Percentiles rank a stretch among this genome's conserved stretches.
Evolutionary conservation across 164 flowering plant genomes (phyloP).

Genomic region (Taxillus chinensis): DNA sequence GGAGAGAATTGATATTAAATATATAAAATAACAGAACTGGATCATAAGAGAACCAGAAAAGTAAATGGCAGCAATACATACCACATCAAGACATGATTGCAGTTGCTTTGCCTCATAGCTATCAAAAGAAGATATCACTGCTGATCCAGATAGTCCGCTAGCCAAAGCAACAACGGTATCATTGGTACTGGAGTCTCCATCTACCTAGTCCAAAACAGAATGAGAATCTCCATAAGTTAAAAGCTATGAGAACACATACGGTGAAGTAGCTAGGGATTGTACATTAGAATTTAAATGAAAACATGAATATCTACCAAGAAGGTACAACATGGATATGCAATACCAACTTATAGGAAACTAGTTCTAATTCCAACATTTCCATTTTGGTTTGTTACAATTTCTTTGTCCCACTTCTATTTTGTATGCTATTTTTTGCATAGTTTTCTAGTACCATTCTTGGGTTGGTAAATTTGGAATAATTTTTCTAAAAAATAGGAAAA

Average conservation of each 20-base stretch:
- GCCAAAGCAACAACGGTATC: constrained; percentile 96
- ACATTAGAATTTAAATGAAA: too few species aligned
- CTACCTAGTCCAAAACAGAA: constrained; percentile 52
- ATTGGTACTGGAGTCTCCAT: constrained; percentile 97
- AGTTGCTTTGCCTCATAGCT: constrained; percentile 65
- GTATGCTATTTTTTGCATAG: too few species aligned
- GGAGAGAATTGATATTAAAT: too few species aligned
- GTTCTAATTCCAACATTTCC: too few species aligned
- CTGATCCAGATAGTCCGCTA: constrained; percentile 83
- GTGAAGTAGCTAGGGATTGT: neutral
- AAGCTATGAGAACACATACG: neutral
- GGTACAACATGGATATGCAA: too few species aligned
- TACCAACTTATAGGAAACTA: too few species aligned
- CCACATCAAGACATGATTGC: constrained; percentile 90
- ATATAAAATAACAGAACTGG: neutral
- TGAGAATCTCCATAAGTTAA: neutral
- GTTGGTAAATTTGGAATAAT: too few species aligned
- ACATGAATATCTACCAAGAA: too few species aligned
- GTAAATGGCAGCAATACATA: constrained; percentile 21
- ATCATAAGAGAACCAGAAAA: neutral
- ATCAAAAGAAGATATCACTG: constrained; percentile 45
- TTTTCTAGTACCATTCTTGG: too few species aligned
- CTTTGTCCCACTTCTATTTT: too few species aligned
- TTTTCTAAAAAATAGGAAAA: too few species aligned
- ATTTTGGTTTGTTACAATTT: too few species aligned